A percentile compares a stretch with the other conserved stretches of the same genome.
These are phyloP conservation scores for Cyclotella atomus DNA, from an alignment of 108 stramenopile species.

Conservation along the genomic window DNA sequence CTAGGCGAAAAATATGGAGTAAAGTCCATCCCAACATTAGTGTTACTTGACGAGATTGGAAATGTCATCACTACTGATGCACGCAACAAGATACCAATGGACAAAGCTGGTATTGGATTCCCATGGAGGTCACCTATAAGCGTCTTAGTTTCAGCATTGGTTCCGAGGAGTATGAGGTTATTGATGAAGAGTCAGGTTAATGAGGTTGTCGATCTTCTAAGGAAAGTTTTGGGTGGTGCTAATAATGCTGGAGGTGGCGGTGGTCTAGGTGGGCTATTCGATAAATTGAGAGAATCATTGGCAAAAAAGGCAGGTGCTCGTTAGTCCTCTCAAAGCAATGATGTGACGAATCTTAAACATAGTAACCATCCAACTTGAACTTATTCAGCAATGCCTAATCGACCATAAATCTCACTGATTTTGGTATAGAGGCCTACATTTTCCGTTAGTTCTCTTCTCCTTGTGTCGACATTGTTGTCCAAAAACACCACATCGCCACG, in stretches of 20 bases:
- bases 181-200: slow-evolving; percentile 74
- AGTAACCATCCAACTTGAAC: neutral
- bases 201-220: slow-evolving; percentile 35
- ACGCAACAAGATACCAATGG: slow-evolving; percentile 79
- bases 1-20: slow-evolving; percentile 79
- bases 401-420: slow-evolving; percentile 50
- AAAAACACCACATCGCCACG: slow-evolving; percentile 74
- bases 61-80: slow-evolving; percentile 83
- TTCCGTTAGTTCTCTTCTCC: slow-evolving; percentile 49
- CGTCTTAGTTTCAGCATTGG: slow-evolving; percentile 60
- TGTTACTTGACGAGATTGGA: slow-evolving; percentile 90
- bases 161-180: slow-evolving; percentile 75
- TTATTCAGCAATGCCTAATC: slow-evolving; percentile 55
- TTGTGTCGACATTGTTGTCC: slow-evolving; percentile 34
- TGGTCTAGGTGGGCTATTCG: slow-evolving; percentile 12
- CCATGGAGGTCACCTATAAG: slow-evolving; percentile 88
- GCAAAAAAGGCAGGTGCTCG: slow-evolving; percentile 1
- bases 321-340: neutral
- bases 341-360: neutral
- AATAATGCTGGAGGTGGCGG: neutral
- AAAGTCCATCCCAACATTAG: slow-evolving; percentile 81
- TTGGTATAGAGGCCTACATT: slow-evolving; percentile 52
- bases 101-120: slow-evolving; percentile 88
- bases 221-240: slow-evolving; percentile 17
- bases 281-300: slow-evolving; percentile 17